Evolutionary conservation across 495 filamentous ascomycete species (phyloP).

Genomic region (Aspergillus carlsbadensis): DNA sequence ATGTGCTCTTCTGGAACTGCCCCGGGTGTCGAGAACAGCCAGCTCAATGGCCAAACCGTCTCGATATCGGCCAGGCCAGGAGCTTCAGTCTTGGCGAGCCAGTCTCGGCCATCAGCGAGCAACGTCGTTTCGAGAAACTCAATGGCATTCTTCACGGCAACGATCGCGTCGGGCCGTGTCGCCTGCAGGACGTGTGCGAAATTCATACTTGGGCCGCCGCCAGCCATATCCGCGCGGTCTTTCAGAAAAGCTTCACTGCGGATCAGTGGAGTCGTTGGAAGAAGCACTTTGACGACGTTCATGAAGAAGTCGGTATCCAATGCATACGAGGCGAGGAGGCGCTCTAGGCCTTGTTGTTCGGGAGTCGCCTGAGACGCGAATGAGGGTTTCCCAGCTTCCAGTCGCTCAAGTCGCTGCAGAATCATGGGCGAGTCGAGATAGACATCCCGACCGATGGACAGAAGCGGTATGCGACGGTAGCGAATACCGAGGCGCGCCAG

Average conservation of each 20-base stretch:
- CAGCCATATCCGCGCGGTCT: slow-evolving; percentile 6
- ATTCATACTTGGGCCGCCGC: neutral
- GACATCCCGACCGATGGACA: slow-evolving; percentile 55
- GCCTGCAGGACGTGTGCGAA: neutral
- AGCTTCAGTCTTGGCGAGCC: slow-evolving; percentile 46
- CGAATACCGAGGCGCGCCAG: slow-evolving; percentile 51
- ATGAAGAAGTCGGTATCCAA: slow-evolving; percentile 4
- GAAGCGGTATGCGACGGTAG: slow-evolving; percentile 65
- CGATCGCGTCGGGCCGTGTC: slow-evolving; percentile 44
- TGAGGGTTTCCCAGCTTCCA: slow-evolving; percentile 22
- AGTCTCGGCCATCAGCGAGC: slow-evolving; percentile 56
- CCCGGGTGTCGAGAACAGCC: slow-evolving; percentile 50
- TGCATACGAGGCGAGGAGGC: neutral
- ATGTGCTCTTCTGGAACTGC: slow-evolving; percentile 45
- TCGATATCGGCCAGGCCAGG: slow-evolving; percentile 57
- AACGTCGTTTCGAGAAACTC: slow-evolving; percentile 51
- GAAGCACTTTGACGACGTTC: slow-evolving; percentile 8
- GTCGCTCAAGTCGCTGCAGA: slow-evolving; percentile 52
- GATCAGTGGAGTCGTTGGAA: neutral
- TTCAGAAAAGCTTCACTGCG: slow-evolving; percentile 2
- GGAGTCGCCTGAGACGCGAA: neutral
- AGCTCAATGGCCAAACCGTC: slow-evolving; percentile 59
- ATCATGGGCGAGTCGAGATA: slow-evolving; percentile 63
- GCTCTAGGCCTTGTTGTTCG: slow-evolving; percentile 1
- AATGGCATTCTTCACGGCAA: slow-evolving; percentile 39